phyloP scores from a whole-genome alignment of 352 stramenopile species.

The Globisporangium viniferum region DNA sequence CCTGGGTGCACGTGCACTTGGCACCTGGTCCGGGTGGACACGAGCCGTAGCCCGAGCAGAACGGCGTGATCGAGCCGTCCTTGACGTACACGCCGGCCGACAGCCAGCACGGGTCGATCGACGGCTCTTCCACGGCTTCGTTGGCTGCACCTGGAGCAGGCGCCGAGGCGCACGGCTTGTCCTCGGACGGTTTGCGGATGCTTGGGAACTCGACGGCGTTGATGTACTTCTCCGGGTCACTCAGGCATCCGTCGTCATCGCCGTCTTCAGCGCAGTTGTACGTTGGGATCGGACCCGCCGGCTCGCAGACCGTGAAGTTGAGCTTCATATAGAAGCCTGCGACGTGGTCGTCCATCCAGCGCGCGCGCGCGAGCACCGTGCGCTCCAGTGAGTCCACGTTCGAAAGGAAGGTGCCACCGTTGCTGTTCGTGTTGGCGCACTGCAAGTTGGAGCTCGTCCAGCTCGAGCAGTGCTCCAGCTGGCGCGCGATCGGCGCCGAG shows the following conservation, averaged over 20 bases:
- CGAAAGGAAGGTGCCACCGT: constrained; percentile 35
- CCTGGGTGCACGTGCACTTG: constrained; percentile 57
- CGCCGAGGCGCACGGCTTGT: not conserved
- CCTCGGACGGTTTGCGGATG: constrained; percentile 5
- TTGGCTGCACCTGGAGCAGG: not conserved
- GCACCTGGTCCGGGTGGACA: constrained; percentile 62
- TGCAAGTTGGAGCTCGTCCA: constrained; percentile 57
- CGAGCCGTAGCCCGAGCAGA: constrained; percentile 69
- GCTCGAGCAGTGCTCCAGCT: constrained; percentile 37
- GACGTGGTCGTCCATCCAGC: constrained; percentile 45
- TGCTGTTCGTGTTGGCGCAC: constrained; percentile 42
- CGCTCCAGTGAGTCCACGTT: constrained; percentile 31
- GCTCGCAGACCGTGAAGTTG: constrained; percentile 11
- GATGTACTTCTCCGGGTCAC: constrained; percentile 25
- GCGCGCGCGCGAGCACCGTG: constrained; percentile 32
- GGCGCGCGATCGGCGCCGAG: constrained; percentile 38
- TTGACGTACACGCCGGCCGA: constrained; percentile 52
- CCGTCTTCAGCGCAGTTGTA: constrained; percentile 27
- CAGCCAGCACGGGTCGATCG: constrained; percentile 81
- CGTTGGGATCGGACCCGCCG: constrained; percentile 14
- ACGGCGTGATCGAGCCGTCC: constrained; percentile 53
- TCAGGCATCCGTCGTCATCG: constrained; percentile 20
- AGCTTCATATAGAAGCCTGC: constrained; percentile 18
- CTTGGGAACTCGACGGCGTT: constrained; percentile 15
- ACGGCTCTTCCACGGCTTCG: constrained; percentile 27